A percentile compares a stretch with the other conserved stretches of the same genome.
phyloP scores from a whole-genome alignment of 2,329 filamentous ascomycete species.

The Ophiostoma novo-ulmi region DNA sequence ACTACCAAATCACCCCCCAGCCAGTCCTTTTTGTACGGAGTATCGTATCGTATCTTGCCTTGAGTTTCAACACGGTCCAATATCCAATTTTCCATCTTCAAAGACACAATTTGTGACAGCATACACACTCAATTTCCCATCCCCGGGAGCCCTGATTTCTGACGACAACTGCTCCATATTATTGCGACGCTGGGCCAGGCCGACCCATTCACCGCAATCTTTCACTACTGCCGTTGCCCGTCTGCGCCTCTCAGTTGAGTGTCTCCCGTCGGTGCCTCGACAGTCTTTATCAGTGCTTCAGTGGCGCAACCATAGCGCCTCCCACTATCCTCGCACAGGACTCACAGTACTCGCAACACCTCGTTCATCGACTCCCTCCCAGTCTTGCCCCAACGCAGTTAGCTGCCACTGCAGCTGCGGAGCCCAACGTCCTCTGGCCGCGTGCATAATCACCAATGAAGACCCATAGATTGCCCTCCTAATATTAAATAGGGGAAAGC shows the following conservation, averaged over 20 bases:
- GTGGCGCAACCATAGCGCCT: too few species aligned
- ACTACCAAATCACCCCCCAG: not conserved
- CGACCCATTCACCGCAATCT: slow-evolving; percentile 1
- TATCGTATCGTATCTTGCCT: not conserved
- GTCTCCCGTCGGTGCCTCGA: not conserved
- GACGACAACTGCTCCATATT: slow-evolving; percentile 15
- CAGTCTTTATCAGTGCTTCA: too few species aligned
- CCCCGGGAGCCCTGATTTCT: slow-evolving; percentile 4
- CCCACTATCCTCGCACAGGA: too few species aligned
- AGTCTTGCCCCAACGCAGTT: slow-evolving; percentile 26
- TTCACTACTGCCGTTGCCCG: not conserved
- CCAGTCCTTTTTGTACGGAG: not conserved
- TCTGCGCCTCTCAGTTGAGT: not conserved
- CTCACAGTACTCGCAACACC: not conserved
- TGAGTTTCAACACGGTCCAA: not conserved
- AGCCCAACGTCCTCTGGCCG: slow-evolving; percentile 19
- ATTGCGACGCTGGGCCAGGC: slow-evolving; percentile 3
- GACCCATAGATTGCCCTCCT: slow-evolving; percentile 23
- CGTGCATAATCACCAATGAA: slow-evolving; percentile 25
- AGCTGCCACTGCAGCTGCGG: slow-evolving; percentile 26
- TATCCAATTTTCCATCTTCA: not conserved
- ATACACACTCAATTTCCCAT: slow-evolving; percentile 13
- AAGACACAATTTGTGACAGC: slow-evolving; percentile 9
- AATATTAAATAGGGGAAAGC: slow-evolving; percentile 26
- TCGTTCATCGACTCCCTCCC: not conserved